Conservation (phyloP, 1,284 basidiomycete species). For the Austroboletus novae-zelandiae region DNA sequence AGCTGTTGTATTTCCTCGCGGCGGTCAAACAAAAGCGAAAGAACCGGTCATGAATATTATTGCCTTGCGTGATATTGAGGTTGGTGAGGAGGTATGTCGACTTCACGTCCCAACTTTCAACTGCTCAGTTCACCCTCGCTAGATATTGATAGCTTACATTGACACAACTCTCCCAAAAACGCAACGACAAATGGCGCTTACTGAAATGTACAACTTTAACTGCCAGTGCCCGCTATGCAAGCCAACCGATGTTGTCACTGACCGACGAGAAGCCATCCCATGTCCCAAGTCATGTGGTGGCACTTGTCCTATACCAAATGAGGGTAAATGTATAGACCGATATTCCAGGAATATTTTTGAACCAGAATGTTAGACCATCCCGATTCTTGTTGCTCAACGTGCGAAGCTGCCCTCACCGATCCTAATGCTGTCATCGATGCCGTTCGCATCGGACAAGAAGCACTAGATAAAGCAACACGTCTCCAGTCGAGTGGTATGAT, state of each 20-base stretch:
- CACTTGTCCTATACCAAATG: conserved; percentile 51
- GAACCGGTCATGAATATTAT: conserved; percentile 74
- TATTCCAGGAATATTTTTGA: background rate
- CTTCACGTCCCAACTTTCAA: conserved; percentile 1
- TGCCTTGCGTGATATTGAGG: conserved; percentile 60
- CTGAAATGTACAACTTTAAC: conserved; percentile 77
- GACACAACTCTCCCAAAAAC: conserved; percentile 72
- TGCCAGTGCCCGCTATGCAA: conserved; percentile 72
- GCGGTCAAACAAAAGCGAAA: conserved; percentile 34
- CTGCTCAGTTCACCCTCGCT: background rate
- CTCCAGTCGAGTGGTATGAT: conserved; percentile 55
- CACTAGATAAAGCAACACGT: conserved; percentile 64
- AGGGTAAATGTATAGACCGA: conserved; percentile 44
- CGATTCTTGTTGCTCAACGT: conserved; percentile 56
- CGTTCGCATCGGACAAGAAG: conserved; percentile 63
- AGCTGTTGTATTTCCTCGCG: conserved; percentile 82
- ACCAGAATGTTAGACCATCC: conserved; percentile 38
- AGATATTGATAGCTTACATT: conserved; percentile 78
- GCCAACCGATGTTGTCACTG: conserved; percentile 35
- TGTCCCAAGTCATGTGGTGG: conserved; percentile 70
- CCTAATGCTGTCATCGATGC: conserved; percentile 58
- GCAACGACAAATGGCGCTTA: conserved; percentile 57
- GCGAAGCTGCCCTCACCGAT: conserved; percentile 48
- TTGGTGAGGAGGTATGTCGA: conserved; percentile 65
- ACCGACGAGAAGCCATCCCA: conserved; percentile 67